Percentiles rank a stretch among this genome's conserved stretches.
Conservation (phyloP, 2,329 filamentous ascomycete genomes). For the Clarireedia monteithiana region DNA sequence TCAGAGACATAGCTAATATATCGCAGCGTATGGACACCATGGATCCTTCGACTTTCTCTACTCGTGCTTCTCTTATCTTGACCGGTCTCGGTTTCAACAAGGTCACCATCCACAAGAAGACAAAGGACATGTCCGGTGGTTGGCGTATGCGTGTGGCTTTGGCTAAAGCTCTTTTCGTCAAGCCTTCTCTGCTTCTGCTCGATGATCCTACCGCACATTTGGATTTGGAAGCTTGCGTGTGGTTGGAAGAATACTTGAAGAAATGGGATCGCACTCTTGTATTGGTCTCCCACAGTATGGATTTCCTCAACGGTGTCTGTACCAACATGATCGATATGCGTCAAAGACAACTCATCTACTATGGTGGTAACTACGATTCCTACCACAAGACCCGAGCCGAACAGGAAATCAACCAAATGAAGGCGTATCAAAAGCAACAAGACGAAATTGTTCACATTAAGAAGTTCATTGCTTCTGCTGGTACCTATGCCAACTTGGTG, state of each 20-base stretch:
- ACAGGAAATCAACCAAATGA: slow-evolving; percentile 97
- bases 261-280: slow-evolving; percentile 98
- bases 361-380: slow-evolving; percentile 99
- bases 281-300: slow-evolving; percentile 94
- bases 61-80: slow-evolving; percentile 89
- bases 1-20: slow-evolving; percentile 15
- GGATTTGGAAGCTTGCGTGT: slow-evolving; percentile 98
- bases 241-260: slow-evolving; percentile 98
- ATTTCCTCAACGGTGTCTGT: slow-evolving; percentile 99
- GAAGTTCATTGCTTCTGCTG: slow-evolving; percentile 98
- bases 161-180: slow-evolving; percentile 96
- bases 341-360: slow-evolving; percentile 81
- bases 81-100: slow-evolving; percentile 99
- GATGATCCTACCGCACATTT: slow-evolving; percentile 98
- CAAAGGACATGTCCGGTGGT: slow-evolving; percentile 99
- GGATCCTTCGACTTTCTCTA: slow-evolving; percentile 96
- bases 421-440: slow-evolving; percentile 98
- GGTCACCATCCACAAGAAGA: slow-evolving; percentile 95
- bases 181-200: slow-evolving; percentile 88
- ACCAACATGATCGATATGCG: slow-evolving; percentile 99
- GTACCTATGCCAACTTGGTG: slow-evolving; percentile 99
- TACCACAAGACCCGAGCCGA: slow-evolving; percentile 91
- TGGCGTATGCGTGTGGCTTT: slow-evolving; percentile 99
- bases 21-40: slow-evolving; percentile 90
- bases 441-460: slow-evolving; percentile 99